phyloP scores from a whole-genome alignment of 2,329 filamentous ascomycete species.

The Cercospora brassicicola region DNA sequence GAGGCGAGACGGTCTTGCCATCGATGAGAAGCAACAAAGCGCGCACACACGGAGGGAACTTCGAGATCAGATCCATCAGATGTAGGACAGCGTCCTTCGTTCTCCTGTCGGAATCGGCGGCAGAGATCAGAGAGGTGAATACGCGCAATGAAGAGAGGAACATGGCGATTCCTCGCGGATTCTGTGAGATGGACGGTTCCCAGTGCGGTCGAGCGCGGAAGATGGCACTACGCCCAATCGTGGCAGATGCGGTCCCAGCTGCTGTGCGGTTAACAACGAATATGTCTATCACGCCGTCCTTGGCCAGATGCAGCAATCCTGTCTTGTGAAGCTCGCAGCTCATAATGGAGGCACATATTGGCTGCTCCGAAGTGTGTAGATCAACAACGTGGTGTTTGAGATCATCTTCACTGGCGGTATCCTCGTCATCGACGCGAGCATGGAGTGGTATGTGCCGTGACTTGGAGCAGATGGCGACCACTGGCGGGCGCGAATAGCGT shows the following conservation, averaged over 20 bases:
- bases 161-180: constrained; percentile 39
- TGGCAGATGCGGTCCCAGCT: not conserved
- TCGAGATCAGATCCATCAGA: constrained; percentile 35
- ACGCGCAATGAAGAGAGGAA: constrained; percentile 41
- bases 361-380: constrained; percentile 36
- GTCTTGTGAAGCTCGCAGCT: constrained; percentile 24
- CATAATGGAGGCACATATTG: constrained; percentile 30
- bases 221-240: constrained; percentile 31
- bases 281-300: constrained; percentile 33
- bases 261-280: constrained; percentile 32
- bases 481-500: constrained; percentile 18
- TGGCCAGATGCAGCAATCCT: constrained; percentile 25
- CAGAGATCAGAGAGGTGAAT: constrained; percentile 32
- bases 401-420: constrained; percentile 1
- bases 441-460: constrained; percentile 24
- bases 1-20: constrained; percentile 34
- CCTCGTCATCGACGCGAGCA: constrained; percentile 16
- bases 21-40: constrained; percentile 38
- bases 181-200: constrained; percentile 34
- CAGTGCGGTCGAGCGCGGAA: constrained; percentile 33
- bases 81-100: constrained; percentile 35
- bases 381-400: constrained; percentile 26
- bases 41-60: constrained; percentile 40
- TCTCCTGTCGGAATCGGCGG: constrained; percentile 14
- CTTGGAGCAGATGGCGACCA: constrained; percentile 28